Percentiles rank a stretch among this genome's conserved stretches.
phyloP scores from a whole-genome alignment of 108 stramenopile species.

The Seminavis robusta region DNA sequence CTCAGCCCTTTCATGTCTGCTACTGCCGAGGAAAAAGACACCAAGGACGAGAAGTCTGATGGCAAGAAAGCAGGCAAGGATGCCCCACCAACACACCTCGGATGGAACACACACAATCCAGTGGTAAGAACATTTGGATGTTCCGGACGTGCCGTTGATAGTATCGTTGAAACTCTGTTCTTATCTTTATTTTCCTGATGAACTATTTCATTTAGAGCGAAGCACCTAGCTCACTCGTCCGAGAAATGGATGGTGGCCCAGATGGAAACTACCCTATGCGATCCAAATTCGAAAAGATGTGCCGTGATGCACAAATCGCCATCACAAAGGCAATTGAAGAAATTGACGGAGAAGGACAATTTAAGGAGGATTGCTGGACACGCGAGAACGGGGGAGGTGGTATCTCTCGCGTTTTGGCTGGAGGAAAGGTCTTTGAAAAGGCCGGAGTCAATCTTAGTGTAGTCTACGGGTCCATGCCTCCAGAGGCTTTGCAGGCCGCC shows the following conservation, averaged over 20 bases:
- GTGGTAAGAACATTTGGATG: constrained; percentile 44
- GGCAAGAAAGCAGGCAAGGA: constrained; percentile 54
- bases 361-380: constrained; percentile 94
- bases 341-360: constrained; percentile 86
- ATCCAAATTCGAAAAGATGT: constrained; percentile 87
- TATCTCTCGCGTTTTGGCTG: constrained; percentile 88
- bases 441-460: constrained; percentile 97
- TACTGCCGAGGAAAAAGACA: too few species aligned
- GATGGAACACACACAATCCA: constrained; percentile 89
- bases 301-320: constrained; percentile 87
- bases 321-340: constrained; percentile 91
- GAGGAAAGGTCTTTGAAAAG: constrained; percentile 98
- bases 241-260: constrained; percentile 83
- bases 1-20: too few species aligned
- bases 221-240: constrained; percentile 62
- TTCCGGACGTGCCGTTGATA: background rate
- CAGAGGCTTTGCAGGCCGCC: constrained; percentile 92
- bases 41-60: constrained; percentile 24
- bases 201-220: constrained; percentile 16
- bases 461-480: constrained; percentile 94
- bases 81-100: constrained; percentile 76
- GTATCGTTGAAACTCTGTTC: background rate
- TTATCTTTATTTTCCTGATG: background rate
- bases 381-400: constrained; percentile 96
- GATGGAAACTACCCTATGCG: constrained; percentile 96